These are phyloP conservation scores for Rhizoclosmatium globosum DNA, from an alignment of 192 early-diverging fungal genomes.

Conservation along the genomic window DNA sequence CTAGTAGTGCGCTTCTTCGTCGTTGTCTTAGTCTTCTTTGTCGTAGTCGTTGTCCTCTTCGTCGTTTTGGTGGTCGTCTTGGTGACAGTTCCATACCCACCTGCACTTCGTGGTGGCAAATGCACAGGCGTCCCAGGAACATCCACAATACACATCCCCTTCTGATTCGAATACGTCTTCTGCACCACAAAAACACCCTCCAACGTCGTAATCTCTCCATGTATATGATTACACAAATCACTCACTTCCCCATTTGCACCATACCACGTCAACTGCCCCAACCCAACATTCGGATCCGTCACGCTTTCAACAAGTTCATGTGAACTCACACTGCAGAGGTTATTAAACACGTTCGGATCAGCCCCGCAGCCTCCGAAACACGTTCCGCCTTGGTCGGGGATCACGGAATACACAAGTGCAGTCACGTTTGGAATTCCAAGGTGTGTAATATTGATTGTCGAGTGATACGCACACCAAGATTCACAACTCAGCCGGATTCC, in stretches of 20 bases:
- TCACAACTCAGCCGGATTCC: slow-evolving; percentile 4
- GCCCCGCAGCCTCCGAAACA: slow-evolving; percentile 44
- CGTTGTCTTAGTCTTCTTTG: background rate
- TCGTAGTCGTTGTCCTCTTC: background rate
- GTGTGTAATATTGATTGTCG: slow-evolving; percentile 36
- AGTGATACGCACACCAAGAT: slow-evolving; percentile 43
- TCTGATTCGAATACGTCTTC: background rate
- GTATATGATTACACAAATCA: slow-evolving; percentile 26
- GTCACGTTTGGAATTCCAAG: background rate
- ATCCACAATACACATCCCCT: background rate
- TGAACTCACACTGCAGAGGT: slow-evolving; percentile 9
- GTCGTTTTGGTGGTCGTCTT: background rate
- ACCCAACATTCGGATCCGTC: slow-evolving; percentile 20
- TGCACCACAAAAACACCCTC: slow-evolving; percentile 29
- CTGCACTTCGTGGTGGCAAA: background rate
- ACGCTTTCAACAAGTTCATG: slow-evolving; percentile 37
- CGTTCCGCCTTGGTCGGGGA: slow-evolving; percentile 46
- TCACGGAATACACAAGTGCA: slow-evolving; percentile 40
- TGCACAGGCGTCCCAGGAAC: background rate
- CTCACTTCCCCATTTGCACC: slow-evolving; percentile 30
- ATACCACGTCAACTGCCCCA: slow-evolving; percentile 27
- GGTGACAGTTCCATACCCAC: background rate
- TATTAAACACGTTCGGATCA: slow-evolving; percentile 2
- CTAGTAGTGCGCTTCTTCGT: background rate
- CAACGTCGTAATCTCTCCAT: background rate